phyloP scores from a whole-genome alignment of 495 filamentous ascomycete genomes.

The Xylaria intraflava region DNA sequence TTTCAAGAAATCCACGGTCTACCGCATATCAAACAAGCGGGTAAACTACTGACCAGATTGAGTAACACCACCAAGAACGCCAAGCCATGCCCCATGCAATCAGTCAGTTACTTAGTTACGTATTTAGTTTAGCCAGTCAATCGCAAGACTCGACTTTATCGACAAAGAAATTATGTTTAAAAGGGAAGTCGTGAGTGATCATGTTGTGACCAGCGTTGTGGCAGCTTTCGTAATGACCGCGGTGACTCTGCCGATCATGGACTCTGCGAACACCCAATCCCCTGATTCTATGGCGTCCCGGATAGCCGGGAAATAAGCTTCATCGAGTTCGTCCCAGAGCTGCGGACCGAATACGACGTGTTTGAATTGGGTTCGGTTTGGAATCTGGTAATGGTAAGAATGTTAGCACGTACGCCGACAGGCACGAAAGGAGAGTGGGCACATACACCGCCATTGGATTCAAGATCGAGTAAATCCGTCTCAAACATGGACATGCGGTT shows the following conservation, averaged over 20 bases:
- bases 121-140: neutral
- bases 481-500: slow-evolving; percentile 73
- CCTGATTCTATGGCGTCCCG: slow-evolving; percentile 68
- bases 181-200: neutral
- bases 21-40: neutral
- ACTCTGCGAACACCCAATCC: slow-evolving; percentile 64
- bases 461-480: slow-evolving; percentile 70
- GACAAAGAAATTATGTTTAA: neutral
- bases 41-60: neutral
- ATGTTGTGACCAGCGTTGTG: slow-evolving; percentile 37
- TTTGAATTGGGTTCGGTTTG: slow-evolving; percentile 88
- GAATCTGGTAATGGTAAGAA: slow-evolving; percentile 47
- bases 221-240: slow-evolving; percentile 60
- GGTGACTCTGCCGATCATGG: slow-evolving; percentile 66
- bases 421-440: neutral
- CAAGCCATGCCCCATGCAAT: slow-evolving; percentile 11
- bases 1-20: neutral
- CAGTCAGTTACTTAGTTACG: neutral
- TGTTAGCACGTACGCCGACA: slow-evolving; percentile 4
- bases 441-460: slow-evolving; percentile 63
- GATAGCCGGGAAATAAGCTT: slow-evolving; percentile 75
- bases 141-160: neutral
- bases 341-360: slow-evolving; percentile 85
- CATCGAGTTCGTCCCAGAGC: slow-evolving; percentile 68
- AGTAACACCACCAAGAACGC: neutral